Percentiles rank a stretch among this genome's conserved stretches.
These are phyloP conservation scores for Microsporum ferrugineum DNA, from an alignment of 2,329 filamentous ascomycete genomes.

Conservation along the genomic window DNA sequence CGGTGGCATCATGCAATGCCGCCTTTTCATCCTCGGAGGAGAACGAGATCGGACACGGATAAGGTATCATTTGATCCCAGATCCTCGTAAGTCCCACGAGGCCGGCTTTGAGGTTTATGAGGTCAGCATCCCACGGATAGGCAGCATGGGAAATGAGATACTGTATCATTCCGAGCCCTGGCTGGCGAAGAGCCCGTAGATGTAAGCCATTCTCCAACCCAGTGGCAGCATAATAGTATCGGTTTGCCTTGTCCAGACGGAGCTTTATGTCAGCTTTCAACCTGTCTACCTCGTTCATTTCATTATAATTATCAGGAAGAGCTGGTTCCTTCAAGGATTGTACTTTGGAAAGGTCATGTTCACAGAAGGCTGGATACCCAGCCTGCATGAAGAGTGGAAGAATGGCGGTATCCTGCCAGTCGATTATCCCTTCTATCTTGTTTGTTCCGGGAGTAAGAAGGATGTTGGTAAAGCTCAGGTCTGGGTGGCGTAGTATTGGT, in stretches of 20 bases:
- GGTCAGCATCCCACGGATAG: slow-evolving; percentile 13
- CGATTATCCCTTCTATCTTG: slow-evolving; percentile 10
- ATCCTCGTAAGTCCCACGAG: slow-evolving; percentile 6
- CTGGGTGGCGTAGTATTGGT: slow-evolving; percentile 9
- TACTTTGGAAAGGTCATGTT: slow-evolving; percentile 4
- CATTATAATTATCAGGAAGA: slow-evolving; percentile 6
- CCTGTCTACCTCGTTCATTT: slow-evolving; percentile 2
- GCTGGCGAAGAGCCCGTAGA: not conserved
- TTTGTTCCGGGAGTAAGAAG: slow-evolving; percentile 8
- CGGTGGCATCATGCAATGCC: slow-evolving; percentile 5
- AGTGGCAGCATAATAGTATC: slow-evolving; percentile 12
- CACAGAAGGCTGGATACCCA: slow-evolving; percentile 12
- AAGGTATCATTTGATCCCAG: slow-evolving; percentile 8
- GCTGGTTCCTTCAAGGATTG: slow-evolving; percentile 6
- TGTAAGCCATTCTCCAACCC: slow-evolving; percentile 7
- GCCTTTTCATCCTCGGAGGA: slow-evolving; percentile 3
- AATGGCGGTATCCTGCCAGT: slow-evolving; percentile 12
- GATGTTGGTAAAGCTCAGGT: slow-evolving; percentile 9
- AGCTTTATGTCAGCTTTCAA: slow-evolving; percentile 1
- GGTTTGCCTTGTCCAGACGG: slow-evolving; percentile 9
- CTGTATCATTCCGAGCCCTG: slow-evolving; percentile 6
- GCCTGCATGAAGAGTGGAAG: slow-evolving; percentile 10
- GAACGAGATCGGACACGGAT: slow-evolving; percentile 10
- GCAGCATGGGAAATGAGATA: slow-evolving; percentile 10
- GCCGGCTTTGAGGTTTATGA: slow-evolving; percentile 7